Percentiles rank a stretch among this genome's conserved stretches.
These are phyloP conservation scores for Metschnikowia gruessii DNA, from an alignment of 805 yeast genomes.

Conservation along the genomic window DNA sequence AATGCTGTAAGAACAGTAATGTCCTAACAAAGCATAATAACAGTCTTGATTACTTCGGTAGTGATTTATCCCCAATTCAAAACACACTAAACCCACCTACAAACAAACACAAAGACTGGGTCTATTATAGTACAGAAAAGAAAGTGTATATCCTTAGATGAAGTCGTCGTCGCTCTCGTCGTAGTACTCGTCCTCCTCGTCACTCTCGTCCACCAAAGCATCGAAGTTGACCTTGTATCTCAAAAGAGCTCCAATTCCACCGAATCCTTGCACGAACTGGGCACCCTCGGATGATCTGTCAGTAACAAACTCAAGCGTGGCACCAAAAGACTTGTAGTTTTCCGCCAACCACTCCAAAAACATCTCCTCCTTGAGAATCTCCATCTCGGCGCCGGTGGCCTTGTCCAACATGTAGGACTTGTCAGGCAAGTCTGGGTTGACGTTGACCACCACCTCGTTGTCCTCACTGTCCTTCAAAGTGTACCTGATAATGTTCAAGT, in stretches of 20 bases:
- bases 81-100: too few relatives aligned
- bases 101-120: too few relatives aligned
- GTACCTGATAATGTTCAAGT: slow-evolving; percentile 80
- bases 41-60: too few relatives aligned
- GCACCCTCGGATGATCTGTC: slow-evolving; percentile 98
- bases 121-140: slow-evolving; percentile 6
- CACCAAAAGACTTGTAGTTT: slow-evolving; percentile 92
- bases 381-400: slow-evolving; percentile 89
- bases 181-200: slow-evolving; percentile 69
- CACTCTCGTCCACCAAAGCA: slow-evolving; percentile 84
- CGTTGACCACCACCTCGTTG: slow-evolving; percentile 67
- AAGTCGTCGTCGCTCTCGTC: slow-evolving; percentile 53
- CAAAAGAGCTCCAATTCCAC: slow-evolving; percentile 96
- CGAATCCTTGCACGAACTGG: slow-evolving; percentile 95
- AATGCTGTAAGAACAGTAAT: too few relatives aligned
- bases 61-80: too few relatives aligned
- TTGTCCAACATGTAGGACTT: slow-evolving; percentile 77
- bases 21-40: too few relatives aligned
- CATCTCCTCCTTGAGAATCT: slow-evolving; percentile 76
- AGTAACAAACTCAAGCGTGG: slow-evolving; percentile 91
- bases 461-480: slow-evolving; percentile 83
- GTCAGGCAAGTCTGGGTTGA: slow-evolving; percentile 68
- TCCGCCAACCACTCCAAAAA: slow-evolving; percentile 98
- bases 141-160: slow-evolving; percentile 24
- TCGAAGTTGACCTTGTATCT: slow-evolving; percentile 97